Conservation (phyloP, 305 asterid species). For the Fraxinus baroniana region DNA sequence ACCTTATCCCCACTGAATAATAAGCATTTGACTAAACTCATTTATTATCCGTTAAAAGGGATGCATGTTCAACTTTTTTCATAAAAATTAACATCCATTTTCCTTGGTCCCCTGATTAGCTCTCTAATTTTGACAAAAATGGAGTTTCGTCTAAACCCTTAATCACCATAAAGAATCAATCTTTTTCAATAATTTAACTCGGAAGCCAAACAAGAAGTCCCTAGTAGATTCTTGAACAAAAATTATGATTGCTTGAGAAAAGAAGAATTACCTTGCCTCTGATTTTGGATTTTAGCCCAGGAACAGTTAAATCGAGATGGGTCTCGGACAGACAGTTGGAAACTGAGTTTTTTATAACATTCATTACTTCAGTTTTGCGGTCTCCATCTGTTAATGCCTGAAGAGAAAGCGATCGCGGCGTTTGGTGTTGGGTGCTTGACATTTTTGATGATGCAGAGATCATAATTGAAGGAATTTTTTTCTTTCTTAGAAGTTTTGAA, state of each 20-base stretch:
- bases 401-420: conserved; percentile 23
- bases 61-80: neutral
- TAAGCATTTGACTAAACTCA: neutral
- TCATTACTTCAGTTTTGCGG: conserved; percentile 57
- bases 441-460: conserved; percentile 42
- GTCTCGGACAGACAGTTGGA: conserved; percentile 75
- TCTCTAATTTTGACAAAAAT: neutral
- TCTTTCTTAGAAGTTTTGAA: conserved; percentile 13
- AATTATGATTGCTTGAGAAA: neutral
- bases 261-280: conserved; percentile 68
- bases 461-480: conserved; percentile 33
- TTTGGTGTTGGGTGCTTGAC: conserved; percentile 28
- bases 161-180: neutral
- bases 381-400: conserved; percentile 35
- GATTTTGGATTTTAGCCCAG: conserved; percentile 67
- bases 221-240: neutral
- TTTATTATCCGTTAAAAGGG: neutral
- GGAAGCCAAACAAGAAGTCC: neutral
- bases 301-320: conserved; percentile 64
- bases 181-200: neutral
- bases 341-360: conserved; percentile 47
- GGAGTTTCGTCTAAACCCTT: neutral
- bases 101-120: neutral
- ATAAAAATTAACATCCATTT: neutral
- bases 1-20: neutral